Base-by-base conservation (phyloP, 306 rosid species). In the Malus fusca region DNA sequence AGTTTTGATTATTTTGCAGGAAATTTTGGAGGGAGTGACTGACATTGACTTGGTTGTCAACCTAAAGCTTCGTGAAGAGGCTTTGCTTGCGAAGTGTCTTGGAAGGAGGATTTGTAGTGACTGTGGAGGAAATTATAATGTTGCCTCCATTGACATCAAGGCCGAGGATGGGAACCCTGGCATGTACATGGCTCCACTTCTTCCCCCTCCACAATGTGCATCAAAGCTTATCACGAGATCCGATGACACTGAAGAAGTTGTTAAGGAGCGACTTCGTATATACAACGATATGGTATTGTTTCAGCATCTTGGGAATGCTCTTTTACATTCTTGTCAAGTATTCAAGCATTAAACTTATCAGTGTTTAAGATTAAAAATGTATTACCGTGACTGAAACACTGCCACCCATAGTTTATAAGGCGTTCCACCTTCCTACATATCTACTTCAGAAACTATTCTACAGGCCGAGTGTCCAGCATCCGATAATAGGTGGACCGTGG, bases 31-130 rank as follows among this genome's bases (percentile, higher is more conserved):
- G 74, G 83, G 83, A 40, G 89, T 86, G 25, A 86, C 87, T 5
- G 85, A 83, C 15, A 80, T 86, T 46, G 89, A 82, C 78, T 68
- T 83, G 77, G 89, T 86, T 76, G 37, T 86, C 71, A 86, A 86
- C 82, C 81, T 85, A 71, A 86, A 80, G 73, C 84, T 86, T 58
- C 73, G 81, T 19, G 89, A 86, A 83, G 89, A 86, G 71, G 89
- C 85, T 66, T 73, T 86, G 71, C 81, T 86, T 46, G 85, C 83
- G 19, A 86, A 83, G 79, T 86, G 89, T 79, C 81, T 86, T 5
- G 89, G 89, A 63, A 77, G 89, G 79, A 80, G 89, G 77, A 77
- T 71, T 31, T 85, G 89, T 60, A 80, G 85, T 13, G 81, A 85
- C 66, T 85, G 89, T 61, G 84, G 85, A 60, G 85, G 87, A 61